These are phyloP conservation scores for Copromyces sp. DNA, from an alignment of 495 filamentous ascomycete genomes.

Conservation along the genomic window DNA sequence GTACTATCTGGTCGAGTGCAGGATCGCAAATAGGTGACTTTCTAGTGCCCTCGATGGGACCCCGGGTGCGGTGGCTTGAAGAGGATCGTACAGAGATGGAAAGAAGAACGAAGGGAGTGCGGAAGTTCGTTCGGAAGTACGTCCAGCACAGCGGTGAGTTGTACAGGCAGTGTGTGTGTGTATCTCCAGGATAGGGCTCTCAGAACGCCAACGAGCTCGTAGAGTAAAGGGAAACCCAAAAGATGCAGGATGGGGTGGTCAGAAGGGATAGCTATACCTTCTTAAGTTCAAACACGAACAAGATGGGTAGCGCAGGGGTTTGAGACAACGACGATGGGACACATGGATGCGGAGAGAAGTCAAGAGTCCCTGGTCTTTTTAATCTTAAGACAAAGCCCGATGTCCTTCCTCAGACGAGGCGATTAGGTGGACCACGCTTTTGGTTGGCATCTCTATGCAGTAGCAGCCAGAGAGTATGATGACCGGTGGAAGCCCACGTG, in stretches of 20 bases:
- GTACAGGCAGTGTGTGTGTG: conserved; percentile 12
- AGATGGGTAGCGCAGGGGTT: conserved; percentile 22
- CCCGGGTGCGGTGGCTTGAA: conserved; percentile 15
- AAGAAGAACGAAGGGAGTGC: conserved; percentile 5
- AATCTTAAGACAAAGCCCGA: conserved; percentile 12
- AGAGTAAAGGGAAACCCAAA: conserved; percentile 1
- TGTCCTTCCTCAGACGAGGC: conserved; percentile 11
- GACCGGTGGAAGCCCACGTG: conserved; percentile 13
- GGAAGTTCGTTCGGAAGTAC: conserved; percentile 5
- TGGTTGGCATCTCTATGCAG: conserved; percentile 6
- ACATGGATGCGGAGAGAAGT: conserved; percentile 21
- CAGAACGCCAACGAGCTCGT: conserved; percentile 1
- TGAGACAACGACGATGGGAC: conserved; percentile 25
- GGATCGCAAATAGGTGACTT: conserved; percentile 14
- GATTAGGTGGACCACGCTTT: conserved; percentile 17
- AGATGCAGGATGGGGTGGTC: conserved; percentile 1
- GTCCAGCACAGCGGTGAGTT: conserved; percentile 9
- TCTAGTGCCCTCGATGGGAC: conserved; percentile 16
- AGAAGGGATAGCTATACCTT: conserved; percentile 18
- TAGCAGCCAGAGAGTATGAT: conserved; percentile 5
- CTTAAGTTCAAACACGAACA: conserved; percentile 15
- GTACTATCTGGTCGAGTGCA: conserved; percentile 13
- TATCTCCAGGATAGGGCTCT: conserved; percentile 1
- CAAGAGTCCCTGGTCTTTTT: conserved; percentile 21
- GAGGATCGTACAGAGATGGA: conserved; percentile 16